Evolutionary conservation across 768 basidiomycete species (phyloP), one percentile per base, ranked within the genome.

Genomic region (Ephemerocybe angulata): DNA sequence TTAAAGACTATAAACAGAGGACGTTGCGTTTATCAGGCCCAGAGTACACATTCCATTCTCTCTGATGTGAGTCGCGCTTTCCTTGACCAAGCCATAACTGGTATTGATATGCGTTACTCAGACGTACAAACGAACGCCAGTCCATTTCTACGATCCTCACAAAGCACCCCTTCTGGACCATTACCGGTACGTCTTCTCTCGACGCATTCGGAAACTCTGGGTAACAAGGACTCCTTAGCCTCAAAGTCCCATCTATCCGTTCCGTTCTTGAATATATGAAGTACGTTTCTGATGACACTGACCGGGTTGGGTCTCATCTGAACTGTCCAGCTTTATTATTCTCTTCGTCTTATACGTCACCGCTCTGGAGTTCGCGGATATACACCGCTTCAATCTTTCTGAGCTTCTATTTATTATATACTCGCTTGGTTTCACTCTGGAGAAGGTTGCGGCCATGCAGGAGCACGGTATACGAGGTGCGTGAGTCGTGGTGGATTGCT

Each of bases 81-180:
- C 3, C 93, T 42, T 7, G 17, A 19, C 11, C 38, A 53, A 6
- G 40, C 21, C 22, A 10, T 11, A 15, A 12, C 21, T 44, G 17
- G 5, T 10, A 42, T 46, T 40, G 52, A 37, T 54, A 43, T 21
- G 52, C 46, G 38, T 22, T 37, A 19, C 24, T 17, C 55, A 95
- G 93, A 94, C 90, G 25, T 98, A 98, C 70, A 97, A 97, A 74
- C 82, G 87, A 46, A 90, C 83, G 24, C 93, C 95, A 11, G 81
- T 97, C 30, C 91, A 94, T 67, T 88, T 96, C 62, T 97, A 98
- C 67, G 93, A 98, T 65, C 94, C 94, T 2, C 88, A 93, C 64
- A 91, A 86, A 66, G 94, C 94, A 0, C 92, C 94, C 17, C 69
- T 97, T n/a, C 80, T 98, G 6, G 93, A 98, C 65, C 94, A 98